phyloP scores from a whole-genome alignment of 2,329 filamentous ascomycete genomes.

The Penicillium sp. region DNA sequence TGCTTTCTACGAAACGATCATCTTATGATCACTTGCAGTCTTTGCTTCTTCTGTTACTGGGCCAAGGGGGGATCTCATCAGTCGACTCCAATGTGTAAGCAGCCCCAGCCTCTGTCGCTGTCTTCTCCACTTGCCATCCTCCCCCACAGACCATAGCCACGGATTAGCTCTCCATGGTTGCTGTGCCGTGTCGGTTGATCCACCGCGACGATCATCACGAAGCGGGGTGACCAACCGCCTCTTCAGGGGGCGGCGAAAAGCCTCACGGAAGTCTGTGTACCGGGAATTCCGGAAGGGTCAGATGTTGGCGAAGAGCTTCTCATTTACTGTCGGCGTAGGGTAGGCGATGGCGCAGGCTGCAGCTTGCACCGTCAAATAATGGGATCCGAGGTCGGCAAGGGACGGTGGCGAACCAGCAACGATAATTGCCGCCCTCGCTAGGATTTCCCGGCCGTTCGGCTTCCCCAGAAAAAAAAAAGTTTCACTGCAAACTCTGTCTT shows the following conservation, averaged over 20 bases:
- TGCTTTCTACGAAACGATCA: too few species aligned
- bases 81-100: too few species aligned
- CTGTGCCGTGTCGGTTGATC: not conserved
- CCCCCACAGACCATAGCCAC: conserved; percentile 12
- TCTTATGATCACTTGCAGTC: too few species aligned
- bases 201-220: conserved; percentile 11
- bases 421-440: not conserved
- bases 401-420: not conserved
- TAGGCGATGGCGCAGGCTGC: conserved; percentile 5
- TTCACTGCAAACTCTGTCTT: not conserved
- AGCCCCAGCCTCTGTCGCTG: too few species aligned
- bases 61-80: too few species aligned
- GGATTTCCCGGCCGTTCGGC: not conserved
- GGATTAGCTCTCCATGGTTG: not conserved
- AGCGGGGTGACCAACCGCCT: conserved; percentile 3
- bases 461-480: not conserved
- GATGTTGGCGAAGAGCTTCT: conserved; percentile 14
- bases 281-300: conserved; percentile 9
- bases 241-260: conserved; percentile 12
- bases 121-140: not conserved
- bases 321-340: conserved; percentile 12
- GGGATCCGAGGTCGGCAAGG: not conserved
- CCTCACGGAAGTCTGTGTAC: conserved; percentile 9
- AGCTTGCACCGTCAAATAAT: not conserved
- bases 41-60: too few species aligned